Evolutionary conservation across 2,329 filamentous ascomycete genomes (phyloP).

Genomic region (Colletotrichum tofieldiae): DNA sequence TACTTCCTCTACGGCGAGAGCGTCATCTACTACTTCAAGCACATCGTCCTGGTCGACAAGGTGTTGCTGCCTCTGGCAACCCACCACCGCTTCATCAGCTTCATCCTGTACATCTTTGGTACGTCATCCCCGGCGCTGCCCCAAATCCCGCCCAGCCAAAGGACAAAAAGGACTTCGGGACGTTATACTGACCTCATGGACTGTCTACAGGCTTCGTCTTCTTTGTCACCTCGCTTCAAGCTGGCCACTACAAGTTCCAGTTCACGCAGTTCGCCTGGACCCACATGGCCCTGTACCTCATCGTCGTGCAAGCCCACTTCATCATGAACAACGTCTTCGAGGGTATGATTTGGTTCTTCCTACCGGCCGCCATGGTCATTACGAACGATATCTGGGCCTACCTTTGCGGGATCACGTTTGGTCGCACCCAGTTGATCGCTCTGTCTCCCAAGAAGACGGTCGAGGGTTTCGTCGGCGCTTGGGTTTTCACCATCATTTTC

Average conservation of each 20-base stretch:
- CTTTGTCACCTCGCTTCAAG: constrained; percentile 95
- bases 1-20: constrained; percentile 99
- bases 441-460: constrained; percentile 99
- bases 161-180: no score
- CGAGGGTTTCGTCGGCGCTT: constrained; percentile 96
- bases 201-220: constrained; percentile 86
- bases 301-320: constrained; percentile 98
- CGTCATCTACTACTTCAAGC: constrained; percentile 99
- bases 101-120: constrained; percentile 98
- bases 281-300: constrained; percentile 98
- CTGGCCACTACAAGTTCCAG: constrained; percentile 97
- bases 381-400: constrained; percentile 99
- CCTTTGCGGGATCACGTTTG: constrained; percentile 96
- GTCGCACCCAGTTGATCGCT: constrained; percentile 96
- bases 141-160: not conserved
- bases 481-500: constrained; percentile 94
- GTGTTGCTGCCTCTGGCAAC: constrained; percentile 94
- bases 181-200: constrained; percentile 49
- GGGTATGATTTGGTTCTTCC: constrained; percentile 99
- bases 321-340: constrained; percentile 99
- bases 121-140: constrained; percentile 52
- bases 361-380: constrained; percentile 94
- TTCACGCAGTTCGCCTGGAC: constrained; percentile 99
- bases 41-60: constrained; percentile 95
- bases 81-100: constrained; percentile 98